Evolutionary conservation across 768 basidiomycete species (phyloP), one percentile per base, ranked within the genome.

Genomic region (Russula compacta): DNA sequence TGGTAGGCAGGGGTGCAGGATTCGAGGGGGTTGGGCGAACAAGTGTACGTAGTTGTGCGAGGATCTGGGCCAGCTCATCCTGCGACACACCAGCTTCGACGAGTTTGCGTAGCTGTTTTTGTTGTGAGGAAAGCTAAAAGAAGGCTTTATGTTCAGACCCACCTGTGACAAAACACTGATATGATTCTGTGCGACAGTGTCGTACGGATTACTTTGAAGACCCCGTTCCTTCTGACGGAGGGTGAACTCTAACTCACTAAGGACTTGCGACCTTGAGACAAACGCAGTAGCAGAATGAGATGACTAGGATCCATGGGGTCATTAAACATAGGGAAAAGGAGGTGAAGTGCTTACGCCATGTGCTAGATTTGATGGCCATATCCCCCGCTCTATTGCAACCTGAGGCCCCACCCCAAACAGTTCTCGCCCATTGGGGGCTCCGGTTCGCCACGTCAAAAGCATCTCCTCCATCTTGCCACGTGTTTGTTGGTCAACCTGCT

Each of bases 391-490:
- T 63, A 98, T 89, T 15, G 85, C 82, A 46, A 83, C 75, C 71
- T 98, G 94, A 19, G 89, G 81, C 2, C 82, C 81, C 33, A 82
- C 74, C 46, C 93, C 89, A 70, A 98, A 99, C 1, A 99, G 78
- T 69, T 95, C 90, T 55, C 83, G 83, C 39, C 89, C 83, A 38
- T 78, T 80, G 2, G 90, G 87, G 14, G 88, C 86, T 15, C 92
- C 93, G 24, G 84, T 87, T 43, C 94, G 81, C 97, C 97, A 99
- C 6, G 97, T 95, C 33, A 90, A 74, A 14, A 98, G 82, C 86
- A 99, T 93, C 73, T 99, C 97, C 71, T 95, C 92, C 91, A 99
- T 95, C 74, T 98, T 98, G 71, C 84, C 83, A 63, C 89, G 85
- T 29, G 92, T 95, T 44, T 73, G 74, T 53, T 84, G 83, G 70